Conservation (phyloP, 2,329 filamentous ascomycete species). For the Thelonectria rubi region DNA sequence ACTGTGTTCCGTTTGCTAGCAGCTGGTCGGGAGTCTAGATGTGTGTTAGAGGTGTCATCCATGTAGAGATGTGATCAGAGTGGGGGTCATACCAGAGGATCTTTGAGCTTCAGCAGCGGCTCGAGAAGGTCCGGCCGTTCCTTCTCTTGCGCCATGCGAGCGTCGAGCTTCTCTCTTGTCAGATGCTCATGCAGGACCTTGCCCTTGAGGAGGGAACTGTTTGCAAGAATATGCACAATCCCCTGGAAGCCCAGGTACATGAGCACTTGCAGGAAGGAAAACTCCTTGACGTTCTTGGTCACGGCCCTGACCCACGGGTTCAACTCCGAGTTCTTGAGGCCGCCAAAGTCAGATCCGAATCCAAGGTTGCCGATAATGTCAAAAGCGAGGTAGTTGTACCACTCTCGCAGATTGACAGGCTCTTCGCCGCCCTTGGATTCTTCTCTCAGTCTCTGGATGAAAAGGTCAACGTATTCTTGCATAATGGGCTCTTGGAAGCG, state of each 20-base stretch:
- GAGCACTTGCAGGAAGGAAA: constrained; percentile 19
- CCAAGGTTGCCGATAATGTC: constrained; percentile 41
- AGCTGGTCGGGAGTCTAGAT: background rate
- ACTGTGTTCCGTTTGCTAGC: background rate
- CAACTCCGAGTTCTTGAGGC: constrained; percentile 36
- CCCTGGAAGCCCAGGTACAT: background rate
- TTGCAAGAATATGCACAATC: background rate
- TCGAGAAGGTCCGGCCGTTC: background rate
- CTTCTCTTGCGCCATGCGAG: background rate
- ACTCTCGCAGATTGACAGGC: constrained; percentile 35
- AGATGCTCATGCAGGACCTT: background rate
- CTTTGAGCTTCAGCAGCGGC: background rate
- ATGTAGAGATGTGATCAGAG: background rate
- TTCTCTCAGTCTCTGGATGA: constrained; percentile 9
- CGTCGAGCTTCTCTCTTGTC: background rate
- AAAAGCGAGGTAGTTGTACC: constrained; percentile 44
- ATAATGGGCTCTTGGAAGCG: constrained; percentile 10
- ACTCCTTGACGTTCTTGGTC: constrained; percentile 27
- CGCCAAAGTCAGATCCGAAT: constrained; percentile 41
- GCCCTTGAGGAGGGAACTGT: background rate
- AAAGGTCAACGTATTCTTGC: constrained; percentile 8
- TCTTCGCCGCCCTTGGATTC: background rate
- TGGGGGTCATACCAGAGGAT: background rate
- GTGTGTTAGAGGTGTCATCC: background rate
- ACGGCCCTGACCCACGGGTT: constrained; percentile 42